Conservation (phyloP, 306 rosid species). For the Alnus glutinosa region DNA sequence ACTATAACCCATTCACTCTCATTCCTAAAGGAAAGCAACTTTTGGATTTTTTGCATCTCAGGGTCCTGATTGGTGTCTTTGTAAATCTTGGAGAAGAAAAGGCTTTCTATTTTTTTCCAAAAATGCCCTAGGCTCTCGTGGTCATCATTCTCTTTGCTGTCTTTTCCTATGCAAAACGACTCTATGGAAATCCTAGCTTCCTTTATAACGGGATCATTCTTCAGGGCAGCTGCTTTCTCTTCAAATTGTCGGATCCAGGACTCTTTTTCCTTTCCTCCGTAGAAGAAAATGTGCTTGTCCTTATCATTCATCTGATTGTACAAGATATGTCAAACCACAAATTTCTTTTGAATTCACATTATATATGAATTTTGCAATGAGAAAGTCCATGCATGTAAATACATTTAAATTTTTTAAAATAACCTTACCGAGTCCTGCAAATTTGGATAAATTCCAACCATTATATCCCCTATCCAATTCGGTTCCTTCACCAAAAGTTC, state of each 20-base stretch:
- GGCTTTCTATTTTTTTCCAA: conserved; percentile 39
- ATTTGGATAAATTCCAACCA: conserved; percentile 11
- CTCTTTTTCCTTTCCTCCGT: conserved; percentile 53
- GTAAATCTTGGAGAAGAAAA: conserved; percentile 46
- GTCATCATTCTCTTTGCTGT: not conserved
- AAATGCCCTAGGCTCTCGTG: not conserved
- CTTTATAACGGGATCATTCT: conserved; percentile 41
- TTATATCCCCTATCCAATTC: not conserved
- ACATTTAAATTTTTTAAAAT: not conserved
- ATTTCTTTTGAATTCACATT: not conserved
- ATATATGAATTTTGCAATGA: not conserved
- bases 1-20: conserved; percentile 41
- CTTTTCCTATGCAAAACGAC: conserved; percentile 46
- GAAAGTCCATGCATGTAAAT: not conserved
- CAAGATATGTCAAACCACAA: not conserved
- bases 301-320: conserved; percentile 39
- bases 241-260: conserved; percentile 62
- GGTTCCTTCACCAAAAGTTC: not conserved
- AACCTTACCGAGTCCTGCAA: conserved; percentile 38
- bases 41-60: conserved; percentile 22
- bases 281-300: conserved; percentile 51
- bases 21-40: conserved; percentile 37
- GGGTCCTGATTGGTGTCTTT: not conserved
- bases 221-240: conserved; percentile 31
- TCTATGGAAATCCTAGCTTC: conserved; percentile 44